Conservation (phyloP, 257 asterid species). For the Solanum arcanum region DNA sequence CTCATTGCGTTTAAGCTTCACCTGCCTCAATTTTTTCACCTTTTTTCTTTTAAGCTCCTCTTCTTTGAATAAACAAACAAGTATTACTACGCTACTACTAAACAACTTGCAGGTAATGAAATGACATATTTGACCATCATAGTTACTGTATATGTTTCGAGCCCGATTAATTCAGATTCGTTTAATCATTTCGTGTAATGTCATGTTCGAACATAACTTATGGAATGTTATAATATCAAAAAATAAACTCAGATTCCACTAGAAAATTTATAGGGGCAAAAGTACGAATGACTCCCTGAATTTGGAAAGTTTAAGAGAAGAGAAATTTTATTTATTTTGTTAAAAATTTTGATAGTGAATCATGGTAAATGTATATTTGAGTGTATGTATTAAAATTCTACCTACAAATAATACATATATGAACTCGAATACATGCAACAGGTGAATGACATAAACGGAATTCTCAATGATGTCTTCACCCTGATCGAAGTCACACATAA, state of each 20-base stretch:
- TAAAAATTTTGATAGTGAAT: too few relatives aligned
- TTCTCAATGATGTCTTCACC: too few relatives aligned
- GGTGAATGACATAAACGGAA: too few relatives aligned
- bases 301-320: background rate
- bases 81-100: background rate
- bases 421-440: too few relatives aligned
- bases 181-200: too few relatives aligned
- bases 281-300: background rate
- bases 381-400: too few relatives aligned
- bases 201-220: background rate
- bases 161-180: too few relatives aligned
- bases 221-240: background rate
- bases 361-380: background rate
- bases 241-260: rapidly evolving
- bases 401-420: too few relatives aligned
- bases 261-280: background rate
- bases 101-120: constrained; percentile 18
- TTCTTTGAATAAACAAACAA: background rate
- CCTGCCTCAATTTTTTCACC: constrained; percentile 5
- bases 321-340: too few relatives aligned
- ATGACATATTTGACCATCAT: constrained; percentile 15
- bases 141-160: background rate
- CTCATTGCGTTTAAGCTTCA: constrained; percentile 16
- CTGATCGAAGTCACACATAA: too few relatives aligned
- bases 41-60: background rate